phyloP scores from a whole-genome alignment of 2,329 filamentous ascomycete genomes.

The Hypoxylon sp. region DNA sequence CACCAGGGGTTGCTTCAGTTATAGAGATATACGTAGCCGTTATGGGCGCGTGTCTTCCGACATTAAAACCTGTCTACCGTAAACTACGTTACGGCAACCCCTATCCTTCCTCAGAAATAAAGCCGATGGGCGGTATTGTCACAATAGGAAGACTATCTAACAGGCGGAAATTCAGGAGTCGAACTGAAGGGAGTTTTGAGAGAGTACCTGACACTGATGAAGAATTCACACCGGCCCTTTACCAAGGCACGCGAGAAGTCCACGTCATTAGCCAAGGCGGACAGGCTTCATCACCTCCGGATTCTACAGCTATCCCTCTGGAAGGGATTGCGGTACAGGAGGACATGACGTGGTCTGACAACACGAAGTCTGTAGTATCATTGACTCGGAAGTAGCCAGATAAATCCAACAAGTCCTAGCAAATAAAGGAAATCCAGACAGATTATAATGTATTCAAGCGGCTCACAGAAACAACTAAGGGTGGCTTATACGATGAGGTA shows the following conservation, averaged over 20 bases:
- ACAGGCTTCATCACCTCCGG: not conserved
- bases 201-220: not conserved
- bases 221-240: not conserved
- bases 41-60: constrained; percentile 42
- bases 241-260: not conserved
- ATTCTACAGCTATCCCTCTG: not conserved
- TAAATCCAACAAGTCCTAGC: no score
- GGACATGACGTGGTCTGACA: not conserved
- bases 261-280: not conserved
- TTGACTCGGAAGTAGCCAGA: no score
- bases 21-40: constrained; percentile 44
- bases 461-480: no score
- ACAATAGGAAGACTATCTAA: not conserved
- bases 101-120: not conserved
- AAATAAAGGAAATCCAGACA: no score
- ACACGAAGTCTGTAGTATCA: not conserved
- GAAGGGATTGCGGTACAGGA: not conserved
- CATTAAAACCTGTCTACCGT: constrained; percentile 42
- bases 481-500: no score
- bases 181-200: not conserved
- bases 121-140: not conserved
- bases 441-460: no score
- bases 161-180: not conserved
- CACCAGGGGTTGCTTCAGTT: constrained; percentile 11
- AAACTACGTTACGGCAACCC: constrained; percentile 25